Evolutionary conservation across 371 early-diverging fungal genomes (phyloP).

Genomic region (Umbelopsis sp.): DNA sequence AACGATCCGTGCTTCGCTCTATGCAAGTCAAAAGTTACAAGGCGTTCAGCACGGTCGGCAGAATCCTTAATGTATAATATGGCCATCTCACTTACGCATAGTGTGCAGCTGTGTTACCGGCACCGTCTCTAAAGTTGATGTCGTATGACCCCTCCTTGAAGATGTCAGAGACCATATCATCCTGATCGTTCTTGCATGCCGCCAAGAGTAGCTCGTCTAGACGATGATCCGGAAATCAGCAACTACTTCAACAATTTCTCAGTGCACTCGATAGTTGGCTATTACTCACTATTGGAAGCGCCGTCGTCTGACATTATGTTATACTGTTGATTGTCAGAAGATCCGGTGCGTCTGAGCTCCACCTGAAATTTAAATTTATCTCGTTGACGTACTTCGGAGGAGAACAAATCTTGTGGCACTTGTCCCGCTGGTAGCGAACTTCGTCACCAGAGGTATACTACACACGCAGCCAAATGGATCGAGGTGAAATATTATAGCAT

Average conservation of each 20-base stretch:
- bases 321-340: not conserved
- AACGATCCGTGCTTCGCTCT: conserved; percentile 60
- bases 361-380: not conserved
- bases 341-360: not conserved
- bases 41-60: no score
- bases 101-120: conserved; percentile 69
- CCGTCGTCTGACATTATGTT: conserved; percentile 11
- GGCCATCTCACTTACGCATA: conserved; percentile 54
- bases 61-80: no score
- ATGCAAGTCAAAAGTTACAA: conserved; percentile 25
- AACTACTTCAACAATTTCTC: no score
- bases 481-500: no score
- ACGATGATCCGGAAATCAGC: not conserved
- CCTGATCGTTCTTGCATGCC: conserved; percentile 66
- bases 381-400: no score
- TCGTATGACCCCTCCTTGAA: conserved; percentile 46
- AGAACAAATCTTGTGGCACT: no score
- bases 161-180: conserved; percentile 54
- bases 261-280: not conserved
- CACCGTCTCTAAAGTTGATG: conserved; percentile 60
- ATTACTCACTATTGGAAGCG: conserved; percentile 4
- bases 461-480: no score
- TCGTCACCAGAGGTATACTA: no score
- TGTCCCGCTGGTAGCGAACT: no score
- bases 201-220: conserved; percentile 62